Base-by-base conservation (phyloP, 1,284 basidiomycete genomes). In the Marasmius sp. region DNA sequence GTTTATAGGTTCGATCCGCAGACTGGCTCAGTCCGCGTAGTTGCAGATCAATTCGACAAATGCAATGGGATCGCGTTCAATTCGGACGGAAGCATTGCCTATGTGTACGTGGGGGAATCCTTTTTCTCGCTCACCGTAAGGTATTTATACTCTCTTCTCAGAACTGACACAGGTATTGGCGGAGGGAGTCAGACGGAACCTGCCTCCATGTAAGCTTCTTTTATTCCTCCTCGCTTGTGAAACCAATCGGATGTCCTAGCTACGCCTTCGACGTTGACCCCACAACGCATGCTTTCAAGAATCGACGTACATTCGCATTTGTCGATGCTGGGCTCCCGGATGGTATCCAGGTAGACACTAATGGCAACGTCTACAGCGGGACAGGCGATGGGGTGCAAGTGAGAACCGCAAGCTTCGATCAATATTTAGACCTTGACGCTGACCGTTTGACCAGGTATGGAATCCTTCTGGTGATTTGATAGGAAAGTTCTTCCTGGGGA, bases 211-310 rank as follows among this genome's bases (percentile, higher is more conserved):
- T 88, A 67, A 69, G 84, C 69, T 6, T 54, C 10, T 38, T 55
- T 39, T 33, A 14, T 41, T 60, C 16, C 49, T 4, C 39, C 10
- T 8, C 11, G 6, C 52, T 52, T 33, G 59, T 47, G 11, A 49
- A 41, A 52, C 53, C 58, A 16, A 60, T 34, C 12, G 20, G 27
- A 45, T 22, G 18, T 2, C 41, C 22, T 59, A 92, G 90, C 59
- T 93, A 93, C 69, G 82, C 79, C 6, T 93, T 83, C 68, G 88
- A 92, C 66, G 87, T 94, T 37, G 82, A 88, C 65, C 76, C 83
- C 14, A 78, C 74, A 20, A 83, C 82, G 0, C 80, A 85, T 38
- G 73, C 75, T 0, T 88, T 90, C 70, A 74, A 67, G 49, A 89
- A 92, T 68, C 83, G 88, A 36, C 81, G 87, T 16, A 79, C 89